A percentile compares a stretch with the other conserved stretches of the same genome.
phyloP scores from a whole-genome alignment of 148 eudicot species.

The Bassia scoparia region DNA sequence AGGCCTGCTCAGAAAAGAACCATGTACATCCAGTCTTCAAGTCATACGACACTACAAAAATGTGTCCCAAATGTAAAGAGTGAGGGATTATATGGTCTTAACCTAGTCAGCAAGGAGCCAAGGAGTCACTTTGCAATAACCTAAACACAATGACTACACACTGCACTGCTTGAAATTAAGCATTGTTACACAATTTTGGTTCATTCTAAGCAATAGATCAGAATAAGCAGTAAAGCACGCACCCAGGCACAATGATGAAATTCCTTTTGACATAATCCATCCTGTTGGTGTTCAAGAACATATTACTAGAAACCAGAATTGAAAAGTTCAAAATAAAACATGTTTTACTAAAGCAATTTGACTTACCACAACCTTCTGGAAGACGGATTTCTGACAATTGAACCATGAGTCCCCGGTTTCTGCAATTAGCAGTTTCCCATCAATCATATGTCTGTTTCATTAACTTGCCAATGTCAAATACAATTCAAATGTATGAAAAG shows the following conservation, averaged over 20 bases:
- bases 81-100: background rate
- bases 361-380: conserved; percentile 75
- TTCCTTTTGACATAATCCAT: too few relatives aligned
- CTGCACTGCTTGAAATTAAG: background rate
- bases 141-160: background rate
- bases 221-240: too few relatives aligned
- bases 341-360: background rate
- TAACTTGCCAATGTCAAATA: conserved; percentile 11
- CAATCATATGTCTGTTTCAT: conserved; percentile 65
- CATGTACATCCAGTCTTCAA: background rate
- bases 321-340: background rate
- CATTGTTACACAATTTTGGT: background rate
- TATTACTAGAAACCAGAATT: background rate
- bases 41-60: too few relatives aligned
- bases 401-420: conserved; percentile 88
- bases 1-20: background rate
- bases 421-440: conserved; percentile 65
- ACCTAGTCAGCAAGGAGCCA: too few relatives aligned
- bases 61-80: too few relatives aligned
- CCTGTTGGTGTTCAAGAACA: background rate
- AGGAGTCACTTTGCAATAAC: background rate
- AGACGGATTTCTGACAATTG: conserved; percentile 74
- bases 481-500: too few relatives aligned
- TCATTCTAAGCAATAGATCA: background rate
- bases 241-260: too few relatives aligned